Conservation (phyloP, 164 flowering plant species). For the Vitis labrusca region DNA sequence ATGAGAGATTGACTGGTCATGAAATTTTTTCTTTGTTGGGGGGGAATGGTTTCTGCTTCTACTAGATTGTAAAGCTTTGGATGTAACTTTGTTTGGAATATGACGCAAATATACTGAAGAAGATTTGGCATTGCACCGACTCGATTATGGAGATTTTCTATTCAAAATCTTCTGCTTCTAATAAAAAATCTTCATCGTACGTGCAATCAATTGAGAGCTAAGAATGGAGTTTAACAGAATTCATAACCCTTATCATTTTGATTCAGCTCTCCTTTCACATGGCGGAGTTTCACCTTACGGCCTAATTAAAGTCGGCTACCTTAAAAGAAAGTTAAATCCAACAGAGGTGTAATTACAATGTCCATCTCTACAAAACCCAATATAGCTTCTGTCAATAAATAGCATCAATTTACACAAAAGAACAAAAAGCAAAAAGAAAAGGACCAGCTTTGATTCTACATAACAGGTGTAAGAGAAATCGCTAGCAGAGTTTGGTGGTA, state of each 20-base stretch:
- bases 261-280: no score
- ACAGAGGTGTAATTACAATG: slow-evolving; percentile 4
- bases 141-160: no score
- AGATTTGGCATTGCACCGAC: no score
- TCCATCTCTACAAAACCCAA: slow-evolving; percentile 9
- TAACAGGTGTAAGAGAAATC: background rate
- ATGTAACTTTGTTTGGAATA: slow-evolving; percentile 7
- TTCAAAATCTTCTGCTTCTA: no score
- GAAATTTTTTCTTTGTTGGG: background rate
- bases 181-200: no score
- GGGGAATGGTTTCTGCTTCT: no score
- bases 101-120: background rate
- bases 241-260: no score
- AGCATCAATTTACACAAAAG: slow-evolving; percentile 18
- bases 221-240: no score
- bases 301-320: no score
- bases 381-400: background rate
- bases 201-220: no score
- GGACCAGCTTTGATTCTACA: background rate
- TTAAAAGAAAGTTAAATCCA: slow-evolving; percentile 3
- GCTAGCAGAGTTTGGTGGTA: background rate
- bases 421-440: background rate
- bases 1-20: background rate
- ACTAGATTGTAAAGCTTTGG: slow-evolving; percentile 7
- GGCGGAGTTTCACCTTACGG: no score